Conservation (phyloP, 2,329 filamentous ascomycete species). For the Zymoseptoria crescenta region DNA sequence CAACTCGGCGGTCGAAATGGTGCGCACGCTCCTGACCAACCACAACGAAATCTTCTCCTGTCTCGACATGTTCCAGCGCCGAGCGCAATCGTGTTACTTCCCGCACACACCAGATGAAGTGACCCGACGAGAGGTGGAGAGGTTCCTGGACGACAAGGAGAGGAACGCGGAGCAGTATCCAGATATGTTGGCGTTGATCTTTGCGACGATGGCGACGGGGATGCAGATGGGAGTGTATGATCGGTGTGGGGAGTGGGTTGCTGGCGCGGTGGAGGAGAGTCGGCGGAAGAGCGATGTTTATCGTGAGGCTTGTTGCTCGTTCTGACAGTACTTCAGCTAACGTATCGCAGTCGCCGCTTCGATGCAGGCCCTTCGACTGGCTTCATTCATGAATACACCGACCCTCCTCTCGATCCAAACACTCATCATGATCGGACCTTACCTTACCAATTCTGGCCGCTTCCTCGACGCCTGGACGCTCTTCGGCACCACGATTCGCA, state of each 20-base stretch:
- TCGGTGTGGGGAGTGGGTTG: conserved; percentile 33
- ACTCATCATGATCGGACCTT: conserved; percentile 42
- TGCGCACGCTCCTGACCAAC: conserved; percentile 32
- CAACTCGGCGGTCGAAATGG: conserved; percentile 17
- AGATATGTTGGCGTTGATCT: conserved; percentile 43
- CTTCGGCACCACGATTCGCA: conserved; percentile 42
- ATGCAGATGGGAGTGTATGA: conserved; percentile 41
- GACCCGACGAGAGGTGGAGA: conserved; percentile 37
- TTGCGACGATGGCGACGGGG: conserved; percentile 41
- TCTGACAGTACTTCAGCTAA: not conserved
- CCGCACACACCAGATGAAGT: conserved; percentile 40
- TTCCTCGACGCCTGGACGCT: conserved; percentile 45
- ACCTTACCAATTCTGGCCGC: conserved; percentile 42
- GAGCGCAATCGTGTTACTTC: conserved; percentile 39
- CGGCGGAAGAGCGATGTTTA: conserved; percentile 37
- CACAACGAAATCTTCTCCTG: conserved; percentile 34
- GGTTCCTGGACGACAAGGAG: conserved; percentile 36
- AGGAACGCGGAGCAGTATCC: conserved; percentile 39
- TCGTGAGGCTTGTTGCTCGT: conserved; percentile 33
- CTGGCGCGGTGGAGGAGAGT: conserved; percentile 31
- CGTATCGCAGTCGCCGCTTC: conserved; percentile 39
- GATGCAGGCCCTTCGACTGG: conserved; percentile 44
- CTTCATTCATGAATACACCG: conserved; percentile 43
- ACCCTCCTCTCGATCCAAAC: conserved; percentile 40
- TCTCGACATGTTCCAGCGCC: conserved; percentile 36